Conservation (phyloP, 768 basidiomycete species). For the Pholiota conissans region DNA sequence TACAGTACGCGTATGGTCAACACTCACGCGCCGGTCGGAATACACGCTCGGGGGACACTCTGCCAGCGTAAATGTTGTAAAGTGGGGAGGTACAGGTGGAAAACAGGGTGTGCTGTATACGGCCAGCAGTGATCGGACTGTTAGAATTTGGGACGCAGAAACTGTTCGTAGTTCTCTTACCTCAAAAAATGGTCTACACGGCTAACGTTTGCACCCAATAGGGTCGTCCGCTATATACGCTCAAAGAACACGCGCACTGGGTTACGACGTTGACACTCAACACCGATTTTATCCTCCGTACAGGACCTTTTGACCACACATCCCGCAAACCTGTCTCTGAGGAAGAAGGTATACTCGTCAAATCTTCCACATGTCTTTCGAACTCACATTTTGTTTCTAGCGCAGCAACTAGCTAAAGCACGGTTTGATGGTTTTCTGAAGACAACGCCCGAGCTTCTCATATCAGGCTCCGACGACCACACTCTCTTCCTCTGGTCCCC, state of each 20-base stretch:
- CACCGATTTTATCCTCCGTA: conserved; percentile 92
- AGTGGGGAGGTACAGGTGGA: conserved; percentile 89
- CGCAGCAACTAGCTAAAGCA: conserved; percentile 70
- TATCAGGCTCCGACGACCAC: conserved; percentile 97
- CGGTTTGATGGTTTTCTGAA: conserved; percentile 76
- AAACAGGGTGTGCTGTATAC: conserved; percentile 83
- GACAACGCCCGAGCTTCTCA: conserved; percentile 75
- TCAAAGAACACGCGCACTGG: conserved; percentile 98
- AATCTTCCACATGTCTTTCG: background rate
- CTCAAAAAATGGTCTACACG: too few relatives aligned
- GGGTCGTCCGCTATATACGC: conserved; percentile 80
- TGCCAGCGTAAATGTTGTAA: conserved; percentile 91
- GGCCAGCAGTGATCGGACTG: conserved; percentile 91
- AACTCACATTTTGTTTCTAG: conserved; percentile 34
- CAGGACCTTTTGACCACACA: conserved; percentile 92
- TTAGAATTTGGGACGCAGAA: conserved; percentile 90
- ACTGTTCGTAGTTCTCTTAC: conserved; percentile 42
- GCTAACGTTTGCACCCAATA: too few relatives aligned
- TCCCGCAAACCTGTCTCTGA: conserved; percentile 78
- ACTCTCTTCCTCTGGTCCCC: conserved; percentile 96
- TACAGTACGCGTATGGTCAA: conserved; percentile 94
- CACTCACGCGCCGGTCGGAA: conserved; percentile 65
- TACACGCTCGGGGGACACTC: conserved; percentile 93
- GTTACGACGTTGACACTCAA: conserved; percentile 95
- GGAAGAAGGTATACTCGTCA: conserved; percentile 63